Evolutionary conservation across 257 asterid genomes (phyloP), one percentile per base, ranked within the genome.

Genomic region (Datura wrightii): DNA sequence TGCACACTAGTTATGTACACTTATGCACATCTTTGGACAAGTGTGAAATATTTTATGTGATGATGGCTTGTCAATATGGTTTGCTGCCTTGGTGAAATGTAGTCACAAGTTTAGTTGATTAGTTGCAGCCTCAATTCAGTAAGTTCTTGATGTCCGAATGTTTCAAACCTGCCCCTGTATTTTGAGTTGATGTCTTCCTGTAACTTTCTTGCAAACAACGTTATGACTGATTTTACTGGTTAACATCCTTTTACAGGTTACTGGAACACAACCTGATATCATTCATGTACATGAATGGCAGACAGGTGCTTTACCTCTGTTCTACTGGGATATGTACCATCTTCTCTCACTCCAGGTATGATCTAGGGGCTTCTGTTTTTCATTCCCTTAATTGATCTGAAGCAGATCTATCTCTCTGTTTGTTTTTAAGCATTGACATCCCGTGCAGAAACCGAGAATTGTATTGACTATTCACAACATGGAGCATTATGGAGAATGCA

Each of bases 401-500:
- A 52, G 48, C 15, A 81, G 59, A 60, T 81, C 8, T 81, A 81
- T 42, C 54, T 44, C 7, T 62, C 78, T 34, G 39, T 42, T 55
- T 80, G 58, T 62, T 50, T 80, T 50, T 39, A 14, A 59, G 70
- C 78, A n/a, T 81, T 81, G 60, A 78, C 44, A 59, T 85, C 71
- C 70, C 71, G 71, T 86, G 85, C 86, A 95, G 98, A 94, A 92
- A 90, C 97, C 96, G 16, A 90, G 98, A 86, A 88, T 95, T 85
- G 91, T 93, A 85, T 88, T 94, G 93, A 95, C 98, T 41, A 93
- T 94, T 85, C 98, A 95, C 90, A 95, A 95, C 89, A 93, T 95
- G 98, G 98, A 94, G 93, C 97, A 95, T 79, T 93, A 93, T 84
- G 98, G 98, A 88, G 98, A 95, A 85, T 95, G 98, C 97, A 91